Evolutionary conservation across 371 early-diverging fungal species (phyloP).

Genomic region (Rhizopus sp.): DNA sequence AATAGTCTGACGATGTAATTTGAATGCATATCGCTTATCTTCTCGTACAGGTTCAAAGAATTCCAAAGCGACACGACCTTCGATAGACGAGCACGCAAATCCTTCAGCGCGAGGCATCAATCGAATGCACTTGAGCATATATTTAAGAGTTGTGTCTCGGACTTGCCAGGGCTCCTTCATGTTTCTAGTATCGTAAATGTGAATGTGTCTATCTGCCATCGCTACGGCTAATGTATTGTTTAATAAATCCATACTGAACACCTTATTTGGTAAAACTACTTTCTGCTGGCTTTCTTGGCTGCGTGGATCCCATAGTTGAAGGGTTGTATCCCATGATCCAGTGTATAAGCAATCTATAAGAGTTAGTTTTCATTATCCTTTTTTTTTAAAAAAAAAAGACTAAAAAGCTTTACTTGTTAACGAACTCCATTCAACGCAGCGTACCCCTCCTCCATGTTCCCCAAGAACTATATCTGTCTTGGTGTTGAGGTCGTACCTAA

Average conservation of each 20-base stretch:
- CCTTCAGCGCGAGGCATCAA: conserved; percentile 85
- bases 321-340: conserved; percentile 91
- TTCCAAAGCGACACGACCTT: conserved; percentile 94
- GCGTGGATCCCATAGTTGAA: conserved; percentile 82
- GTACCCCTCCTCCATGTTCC: conserved; percentile 61
- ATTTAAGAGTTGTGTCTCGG: conserved; percentile 81
- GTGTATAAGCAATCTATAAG: conserved; percentile 63
- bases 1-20: conserved; percentile 85
- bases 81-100: conserved; percentile 88
- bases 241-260: conserved; percentile 80
- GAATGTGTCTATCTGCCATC: conserved; percentile 74
- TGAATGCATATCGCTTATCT: conserved; percentile 90
- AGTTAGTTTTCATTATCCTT: no score
- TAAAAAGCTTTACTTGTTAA: conserved; percentile 44
- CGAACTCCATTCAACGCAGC: conserved; percentile 64
- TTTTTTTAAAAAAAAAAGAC: conserved; percentile 2
- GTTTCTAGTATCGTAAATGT: conserved; percentile 84
- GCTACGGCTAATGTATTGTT: conserved; percentile 80
- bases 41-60: conserved; percentile 78
- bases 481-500: conserved; percentile 57
- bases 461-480: conserved; percentile 47
- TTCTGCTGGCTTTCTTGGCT: conserved; percentile 16
- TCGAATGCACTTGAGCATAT: conserved; percentile 78
- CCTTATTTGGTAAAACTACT: conserved; percentile 57
- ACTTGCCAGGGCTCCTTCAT: conserved; percentile 72